Base-by-base conservation (phyloP, 2,329 filamentous ascomycete species). In the Thielaviopsis ethacetica region DNA sequence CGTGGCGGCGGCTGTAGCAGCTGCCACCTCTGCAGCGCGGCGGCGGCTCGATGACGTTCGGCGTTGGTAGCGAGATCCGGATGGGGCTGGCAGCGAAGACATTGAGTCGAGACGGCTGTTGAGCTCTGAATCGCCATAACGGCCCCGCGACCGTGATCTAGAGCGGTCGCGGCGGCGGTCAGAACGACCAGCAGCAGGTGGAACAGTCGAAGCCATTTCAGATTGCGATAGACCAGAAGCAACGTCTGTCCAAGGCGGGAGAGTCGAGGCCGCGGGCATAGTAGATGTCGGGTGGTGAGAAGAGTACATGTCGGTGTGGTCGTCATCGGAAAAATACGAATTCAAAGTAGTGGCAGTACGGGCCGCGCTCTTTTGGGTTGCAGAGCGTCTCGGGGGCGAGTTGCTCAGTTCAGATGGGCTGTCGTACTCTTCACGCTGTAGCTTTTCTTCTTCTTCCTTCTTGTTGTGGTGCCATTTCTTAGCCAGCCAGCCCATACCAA, bases 401-500 rank as follows among this genome's bases (percentile, higher is more conserved):
- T 78, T 75, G 34, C 77, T 77, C 41, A 79, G 80, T 5, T 86
- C 78, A 22, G 81, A 79, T 57, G 81, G 77, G 63, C 71, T 65
- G 1, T 83, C 75, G 59, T 84, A 79, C 68, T 81, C 68, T 5
- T 75, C 71, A 38, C 66, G 58, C 15, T 60, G 67, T 4, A 71
- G 44, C 7, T 73, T 70, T 47, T 77, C 71, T 30, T 76, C 77
- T 61, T 77, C 77, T 57, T 72, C 73, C 61, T 72, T 67, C 56
- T 72, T 72, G 64, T 81, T 71, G 68, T 82, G 76, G 64, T 78
- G 80, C 68, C 86, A 76, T 67, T 81, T 80, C 71, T 79, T 84
- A 6, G 80, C 79, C 54, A 90, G 71, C 73, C 84, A 86, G 9
- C 85, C 86, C 38, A 85, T 73, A 1, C 85, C 85, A 26, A 88